Evolutionary conservation across 805 yeast species (phyloP).

Genomic region (Saturnispora quitensis): DNA sequence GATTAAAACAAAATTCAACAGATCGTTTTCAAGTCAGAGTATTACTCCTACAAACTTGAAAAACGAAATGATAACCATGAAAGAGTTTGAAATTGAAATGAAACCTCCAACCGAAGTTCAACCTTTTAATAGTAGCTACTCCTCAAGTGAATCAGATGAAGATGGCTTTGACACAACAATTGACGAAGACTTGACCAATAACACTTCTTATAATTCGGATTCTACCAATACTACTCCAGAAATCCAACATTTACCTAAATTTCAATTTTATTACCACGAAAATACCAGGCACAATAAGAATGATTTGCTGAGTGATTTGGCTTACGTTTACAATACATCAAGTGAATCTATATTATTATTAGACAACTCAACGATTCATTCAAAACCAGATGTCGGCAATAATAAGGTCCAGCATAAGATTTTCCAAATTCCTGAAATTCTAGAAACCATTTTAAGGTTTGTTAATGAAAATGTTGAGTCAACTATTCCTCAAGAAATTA

Average conservation of each 20-base stretch:
- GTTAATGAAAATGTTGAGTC: constrained; percentile 44
- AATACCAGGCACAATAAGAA: background rate
- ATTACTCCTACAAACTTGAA: background rate
- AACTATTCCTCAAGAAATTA: constrained; percentile 49
- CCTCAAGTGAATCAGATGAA: background rate
- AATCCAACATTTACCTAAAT: background rate
- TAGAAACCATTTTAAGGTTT: constrained; percentile 47
- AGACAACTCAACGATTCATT: background rate
- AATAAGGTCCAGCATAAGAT: constrained; percentile 25
- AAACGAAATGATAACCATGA: background rate
- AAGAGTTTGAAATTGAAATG: background rate
- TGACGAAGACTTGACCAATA: background rate
- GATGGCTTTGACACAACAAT: constrained; percentile 1
- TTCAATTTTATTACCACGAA: background rate
- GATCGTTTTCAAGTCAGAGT: background rate
- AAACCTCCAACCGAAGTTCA: background rate
- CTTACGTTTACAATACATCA: background rate
- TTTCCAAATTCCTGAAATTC: constrained; percentile 70
- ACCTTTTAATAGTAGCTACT: background rate
- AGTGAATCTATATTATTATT: background rate
- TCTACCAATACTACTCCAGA: constrained; percentile 5
- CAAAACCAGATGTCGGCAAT: background rate
- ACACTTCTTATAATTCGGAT: background rate
- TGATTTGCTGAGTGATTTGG: constrained; percentile 3
- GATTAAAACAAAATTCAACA: background rate